A percentile compares a stretch with the other conserved stretches of the same genome.
phyloP scores from a whole-genome alignment of 2,329 filamentous ascomycete genomes.

The Cladophialophora carrionii region DNA sequence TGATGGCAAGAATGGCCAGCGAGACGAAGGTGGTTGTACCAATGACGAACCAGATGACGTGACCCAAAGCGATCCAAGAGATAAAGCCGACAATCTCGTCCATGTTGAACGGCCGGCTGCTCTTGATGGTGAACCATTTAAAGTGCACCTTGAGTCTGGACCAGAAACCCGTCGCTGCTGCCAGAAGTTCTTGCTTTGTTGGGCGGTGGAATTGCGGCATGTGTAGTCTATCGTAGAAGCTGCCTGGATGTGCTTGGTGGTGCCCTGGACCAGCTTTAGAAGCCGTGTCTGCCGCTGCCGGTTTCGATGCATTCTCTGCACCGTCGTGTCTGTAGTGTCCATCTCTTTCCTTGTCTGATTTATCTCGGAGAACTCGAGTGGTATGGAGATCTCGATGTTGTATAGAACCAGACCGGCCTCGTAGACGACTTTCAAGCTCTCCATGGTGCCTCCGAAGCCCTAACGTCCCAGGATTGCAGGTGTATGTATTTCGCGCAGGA shows the following conservation, averaged over 20 bases:
- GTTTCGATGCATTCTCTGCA: conserved; percentile 31
- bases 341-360: conserved; percentile 43
- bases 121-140: conserved; percentile 97
- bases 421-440: background rate
- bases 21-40: conserved; percentile 98
- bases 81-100: conserved; percentile 96
- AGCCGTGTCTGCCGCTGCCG: conserved; percentile 34
- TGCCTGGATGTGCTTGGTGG: conserved; percentile 40
- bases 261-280: conserved; percentile 32
- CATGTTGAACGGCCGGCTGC: conserved; percentile 88
- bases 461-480: background rate
- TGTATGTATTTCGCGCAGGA: background rate
- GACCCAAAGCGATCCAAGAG: conserved; percentile 92
- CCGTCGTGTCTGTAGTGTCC: conserved; percentile 37
- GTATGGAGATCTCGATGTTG: conserved; percentile 22
- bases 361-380: background rate
- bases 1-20: conserved; percentile 83
- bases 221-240: conserved; percentile 65
- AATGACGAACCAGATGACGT: conserved; percentile 92
- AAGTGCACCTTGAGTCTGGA: conserved; percentile 86
- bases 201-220: conserved; percentile 79
- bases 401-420: conserved; percentile 15
- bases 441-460: background rate
- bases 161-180: conserved; percentile 91
- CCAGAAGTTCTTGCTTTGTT: conserved; percentile 88